A percentile compares a stretch with the other conserved stretches of the same genome.
Conservation (phyloP, 108 stramenopile species). For the Aurantiochytrium sp. region DNA sequence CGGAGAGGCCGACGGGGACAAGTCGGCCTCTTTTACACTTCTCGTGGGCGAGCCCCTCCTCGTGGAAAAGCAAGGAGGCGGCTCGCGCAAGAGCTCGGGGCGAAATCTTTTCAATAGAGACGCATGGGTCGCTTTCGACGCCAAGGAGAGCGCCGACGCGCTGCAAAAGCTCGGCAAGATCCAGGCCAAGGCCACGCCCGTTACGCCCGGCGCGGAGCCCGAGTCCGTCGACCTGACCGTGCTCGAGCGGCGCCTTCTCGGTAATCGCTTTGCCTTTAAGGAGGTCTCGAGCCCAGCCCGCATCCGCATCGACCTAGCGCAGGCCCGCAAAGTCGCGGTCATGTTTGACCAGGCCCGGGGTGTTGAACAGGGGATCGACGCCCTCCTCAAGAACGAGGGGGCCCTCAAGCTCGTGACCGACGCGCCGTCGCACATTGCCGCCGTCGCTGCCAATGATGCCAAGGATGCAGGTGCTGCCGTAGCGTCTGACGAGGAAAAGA, state of each 20-base stretch:
- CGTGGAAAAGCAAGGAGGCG: not conserved
- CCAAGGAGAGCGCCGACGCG: not conserved
- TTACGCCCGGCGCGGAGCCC: not conserved
- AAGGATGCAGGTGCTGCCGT: too few species aligned
- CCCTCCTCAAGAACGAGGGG: not conserved
- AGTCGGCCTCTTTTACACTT: not conserved
- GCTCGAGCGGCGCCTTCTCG: not conserved
- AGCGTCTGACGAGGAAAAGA: not conserved
- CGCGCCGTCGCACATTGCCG: too few species aligned
- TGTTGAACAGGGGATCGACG: not conserved
- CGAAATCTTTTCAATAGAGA: not conserved
- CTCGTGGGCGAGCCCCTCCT: constrained; percentile 5
- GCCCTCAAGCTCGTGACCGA: not conserved
- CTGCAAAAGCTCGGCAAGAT: not conserved
- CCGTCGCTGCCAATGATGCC: not conserved
- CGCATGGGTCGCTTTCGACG: not conserved
- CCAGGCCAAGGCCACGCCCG: not conserved
- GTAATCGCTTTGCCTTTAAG: not conserved
- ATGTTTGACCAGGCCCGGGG: not conserved
- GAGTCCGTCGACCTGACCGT: not conserved
- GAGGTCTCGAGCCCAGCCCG: not conserved
- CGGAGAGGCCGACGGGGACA: too few species aligned
- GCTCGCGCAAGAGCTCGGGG: not conserved
- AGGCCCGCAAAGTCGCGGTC: not conserved
- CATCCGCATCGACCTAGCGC: not conserved